phyloP scores from a whole-genome alignment of 2,329 filamentous ascomycete species.

The Talaromyces islandicus region DNA sequence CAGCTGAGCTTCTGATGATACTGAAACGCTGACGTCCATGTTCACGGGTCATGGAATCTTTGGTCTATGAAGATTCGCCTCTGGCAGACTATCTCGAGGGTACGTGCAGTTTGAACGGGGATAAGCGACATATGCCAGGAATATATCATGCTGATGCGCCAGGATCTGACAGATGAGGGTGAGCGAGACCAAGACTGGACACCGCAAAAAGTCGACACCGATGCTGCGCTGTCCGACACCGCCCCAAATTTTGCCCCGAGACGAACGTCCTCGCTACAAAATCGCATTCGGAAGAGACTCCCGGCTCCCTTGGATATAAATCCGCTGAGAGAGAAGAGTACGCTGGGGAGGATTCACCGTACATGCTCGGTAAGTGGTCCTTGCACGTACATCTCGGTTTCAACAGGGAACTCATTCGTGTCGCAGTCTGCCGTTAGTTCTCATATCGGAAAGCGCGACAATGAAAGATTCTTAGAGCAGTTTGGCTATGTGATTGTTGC shows the following conservation, averaged over 20 bases:
- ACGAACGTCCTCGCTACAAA: constrained; percentile 44
- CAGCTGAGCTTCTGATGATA: background rate
- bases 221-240: constrained; percentile 18
- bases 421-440: constrained; percentile 28
- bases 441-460: constrained; percentile 66
- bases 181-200: constrained; percentile 37
- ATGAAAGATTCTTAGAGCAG: constrained; percentile 79
- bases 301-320: constrained; percentile 41
- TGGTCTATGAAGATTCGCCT: constrained; percentile 81
- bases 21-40: constrained; percentile 15
- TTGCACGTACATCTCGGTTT: background rate
- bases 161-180: constrained; percentile 36
- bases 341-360: constrained; percentile 6
- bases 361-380: constrained; percentile 8
- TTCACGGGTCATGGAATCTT: constrained; percentile 65
- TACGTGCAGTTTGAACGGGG: constrained; percentile 36
- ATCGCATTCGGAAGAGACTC: constrained; percentile 44
- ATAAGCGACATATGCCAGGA: constrained; percentile 6
- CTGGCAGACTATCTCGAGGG: constrained; percentile 87
- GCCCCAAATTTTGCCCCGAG: constrained; percentile 44
- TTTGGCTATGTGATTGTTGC: constrained; percentile 92
- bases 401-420: background rate
- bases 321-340: constrained; percentile 20
- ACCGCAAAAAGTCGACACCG: constrained; percentile 23
- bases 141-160: constrained; percentile 10